phyloP scores from a whole-genome alignment of 106 monocot genomes.

The Gastrodia elata region DNA sequence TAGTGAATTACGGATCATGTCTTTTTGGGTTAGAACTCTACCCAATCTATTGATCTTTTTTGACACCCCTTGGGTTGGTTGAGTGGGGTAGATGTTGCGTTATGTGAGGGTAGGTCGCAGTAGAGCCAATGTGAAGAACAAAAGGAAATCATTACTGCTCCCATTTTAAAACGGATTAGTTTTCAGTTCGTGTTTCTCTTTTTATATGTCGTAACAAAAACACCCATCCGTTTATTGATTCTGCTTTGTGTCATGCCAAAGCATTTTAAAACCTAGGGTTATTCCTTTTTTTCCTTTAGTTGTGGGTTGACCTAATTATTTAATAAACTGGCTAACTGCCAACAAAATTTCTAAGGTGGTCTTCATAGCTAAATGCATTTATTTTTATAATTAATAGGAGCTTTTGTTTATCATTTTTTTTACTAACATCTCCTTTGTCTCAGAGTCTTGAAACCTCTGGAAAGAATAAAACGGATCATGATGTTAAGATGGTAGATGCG shows the following conservation, averaged over 20 bases:
- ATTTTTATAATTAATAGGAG: background rate
- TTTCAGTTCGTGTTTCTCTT: too few species aligned
- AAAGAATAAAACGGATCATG: background rate
- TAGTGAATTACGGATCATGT: too few species aligned
- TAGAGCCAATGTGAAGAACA: too few species aligned
- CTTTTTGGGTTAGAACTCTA: too few species aligned
- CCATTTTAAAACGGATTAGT: too few species aligned
- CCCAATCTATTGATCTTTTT: too few species aligned
- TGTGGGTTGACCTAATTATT: background rate
- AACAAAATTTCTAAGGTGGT: background rate
- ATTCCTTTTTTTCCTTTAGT: background rate
- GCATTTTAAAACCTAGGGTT: background rate
- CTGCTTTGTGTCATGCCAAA: background rate
- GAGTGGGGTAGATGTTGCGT: too few species aligned
- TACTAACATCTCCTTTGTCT: background rate
- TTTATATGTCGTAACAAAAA: too few species aligned
- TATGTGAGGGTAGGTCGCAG: too few species aligned
- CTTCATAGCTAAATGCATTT: background rate
- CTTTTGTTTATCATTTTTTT: background rate
- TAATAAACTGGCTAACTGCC: background rate
- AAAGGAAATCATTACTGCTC: too few species aligned
- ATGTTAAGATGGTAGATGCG: background rate
- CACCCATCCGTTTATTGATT: too few species aligned
- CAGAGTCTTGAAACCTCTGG: background rate
- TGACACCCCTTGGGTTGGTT: too few species aligned